phyloP scores from a whole-genome alignment of 768 basidiomycete genomes.

The Hypholoma sublateritium region DNA sequence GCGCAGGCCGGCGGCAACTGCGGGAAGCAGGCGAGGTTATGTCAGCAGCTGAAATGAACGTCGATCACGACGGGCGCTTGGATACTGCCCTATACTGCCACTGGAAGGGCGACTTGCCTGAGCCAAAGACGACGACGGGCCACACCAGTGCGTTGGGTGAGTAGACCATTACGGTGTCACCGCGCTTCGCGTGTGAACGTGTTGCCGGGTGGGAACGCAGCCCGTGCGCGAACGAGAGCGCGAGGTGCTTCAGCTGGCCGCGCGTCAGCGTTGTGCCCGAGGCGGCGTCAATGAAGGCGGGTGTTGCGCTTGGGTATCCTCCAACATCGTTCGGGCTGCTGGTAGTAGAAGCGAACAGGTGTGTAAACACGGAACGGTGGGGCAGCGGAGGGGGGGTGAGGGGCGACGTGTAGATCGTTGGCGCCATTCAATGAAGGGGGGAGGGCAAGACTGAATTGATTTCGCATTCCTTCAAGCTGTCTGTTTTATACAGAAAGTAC shows the following conservation, averaged over 20 bases:
- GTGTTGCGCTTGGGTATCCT: conserved; percentile 38
- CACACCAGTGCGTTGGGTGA: conserved; percentile 64
- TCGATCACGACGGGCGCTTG: neutral
- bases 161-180: conserved; percentile 64
- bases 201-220: conserved; percentile 43
- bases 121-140: conserved; percentile 48
- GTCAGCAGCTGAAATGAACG: conserved; percentile 1
- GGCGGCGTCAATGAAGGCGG: conserved; percentile 67
- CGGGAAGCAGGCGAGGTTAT: conserved; percentile 14
- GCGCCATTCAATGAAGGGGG: conserved; percentile 29
- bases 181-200: conserved; percentile 32
- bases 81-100: too few species aligned
- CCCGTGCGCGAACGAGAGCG: conserved; percentile 59
- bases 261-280: conserved; percentile 60
- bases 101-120: conserved; percentile 27
- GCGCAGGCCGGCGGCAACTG: conserved; percentile 63
- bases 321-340: conserved; percentile 34
- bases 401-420: conserved; percentile 48
- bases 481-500: neutral
- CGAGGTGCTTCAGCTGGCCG: conserved; percentile 46
- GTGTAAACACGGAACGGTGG: conserved; percentile 46
- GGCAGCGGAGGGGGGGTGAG: conserved; percentile 36
- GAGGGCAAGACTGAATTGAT: neutral
- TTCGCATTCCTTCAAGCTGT: neutral
- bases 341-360: conserved; percentile 38